Percentiles rank a stretch among this genome's conserved stretches.
phyloP scores from a whole-genome alignment of 164 flowering plant species.

The Aristolochia contorta region DNA sequence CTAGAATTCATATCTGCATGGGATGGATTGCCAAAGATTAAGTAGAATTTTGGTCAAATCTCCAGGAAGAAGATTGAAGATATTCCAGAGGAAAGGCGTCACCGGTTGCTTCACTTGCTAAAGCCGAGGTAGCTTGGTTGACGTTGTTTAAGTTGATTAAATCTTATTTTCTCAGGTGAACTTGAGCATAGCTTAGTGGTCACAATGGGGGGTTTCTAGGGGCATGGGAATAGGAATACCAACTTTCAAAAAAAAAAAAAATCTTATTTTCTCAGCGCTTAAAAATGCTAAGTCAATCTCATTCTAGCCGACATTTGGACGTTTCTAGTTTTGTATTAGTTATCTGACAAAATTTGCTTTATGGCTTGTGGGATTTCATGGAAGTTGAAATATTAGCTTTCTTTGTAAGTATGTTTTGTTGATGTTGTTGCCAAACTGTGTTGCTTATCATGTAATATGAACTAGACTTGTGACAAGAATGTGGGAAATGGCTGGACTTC shows the following conservation, averaged over 20 bases:
- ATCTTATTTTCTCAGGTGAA: no score
- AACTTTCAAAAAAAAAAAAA: no score
- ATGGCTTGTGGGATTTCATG: neutral
- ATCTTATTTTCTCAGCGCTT: no score
- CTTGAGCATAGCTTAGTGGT: no score
- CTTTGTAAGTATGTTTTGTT: neutral
- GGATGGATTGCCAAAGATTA: neutral
- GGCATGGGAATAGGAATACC: no score
- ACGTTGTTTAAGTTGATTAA: no score
- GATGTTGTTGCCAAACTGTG: neutral
- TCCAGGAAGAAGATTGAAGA: slow-evolving; percentile 74
- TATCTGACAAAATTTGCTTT: no score
- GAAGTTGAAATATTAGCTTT: neutral
- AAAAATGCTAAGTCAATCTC: no score
- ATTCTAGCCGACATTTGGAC: no score
- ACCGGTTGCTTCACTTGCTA: slow-evolving; percentile 45
- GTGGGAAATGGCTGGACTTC: slow-evolving; percentile 64
- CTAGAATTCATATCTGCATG: neutral
- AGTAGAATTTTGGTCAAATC: neutral
- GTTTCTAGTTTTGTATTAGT: no score
- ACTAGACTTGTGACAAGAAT: slow-evolving; percentile 60
- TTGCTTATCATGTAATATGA: neutral
- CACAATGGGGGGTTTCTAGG: no score
- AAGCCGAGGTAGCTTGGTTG: slow-evolving; percentile 37
- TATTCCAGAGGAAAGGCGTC: slow-evolving; percentile 72